Evolutionary conservation across 306 rosid species (phyloP).

Genomic region (Glycine latifolia): DNA sequence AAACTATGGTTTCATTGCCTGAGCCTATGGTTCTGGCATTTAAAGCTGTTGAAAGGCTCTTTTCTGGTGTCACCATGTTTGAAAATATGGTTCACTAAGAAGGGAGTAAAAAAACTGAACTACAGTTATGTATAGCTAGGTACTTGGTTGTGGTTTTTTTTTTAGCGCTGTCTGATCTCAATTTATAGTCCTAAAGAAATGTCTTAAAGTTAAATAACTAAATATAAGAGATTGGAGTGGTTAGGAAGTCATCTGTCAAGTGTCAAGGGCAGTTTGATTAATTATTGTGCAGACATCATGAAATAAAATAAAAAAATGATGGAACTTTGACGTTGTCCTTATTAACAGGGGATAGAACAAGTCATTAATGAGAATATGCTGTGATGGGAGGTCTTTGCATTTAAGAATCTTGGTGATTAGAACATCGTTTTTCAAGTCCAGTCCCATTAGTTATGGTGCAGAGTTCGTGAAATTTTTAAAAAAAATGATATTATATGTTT

Average conservation of each 20-base stretch:
- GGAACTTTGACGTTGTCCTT: conserved; percentile 6
- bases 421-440: background rate
- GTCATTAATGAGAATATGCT: background rate
- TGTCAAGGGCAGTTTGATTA: background rate
- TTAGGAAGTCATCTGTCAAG: background rate
- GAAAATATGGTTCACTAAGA: background rate
- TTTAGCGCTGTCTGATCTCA: conserved; percentile 5
- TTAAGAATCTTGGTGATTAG: background rate
- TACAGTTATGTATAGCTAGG: background rate
- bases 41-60: conserved; percentile 52
- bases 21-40: conserved; percentile 62
- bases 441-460: no score
- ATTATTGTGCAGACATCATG: background rate
- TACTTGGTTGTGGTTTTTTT: background rate
- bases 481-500: no score
- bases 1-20: conserved; percentile 58
- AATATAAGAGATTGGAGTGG: background rate
- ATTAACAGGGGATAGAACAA: background rate
- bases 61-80: conserved; percentile 37
- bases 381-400: no score
- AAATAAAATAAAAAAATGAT: background rate
- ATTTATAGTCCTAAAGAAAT: conserved; percentile 22
- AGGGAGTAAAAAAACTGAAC: background rate
- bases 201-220: background rate
- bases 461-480: no score